Conservation (phyloP, 768 basidiomycete species). For the Hericium erinaceus region DNA sequence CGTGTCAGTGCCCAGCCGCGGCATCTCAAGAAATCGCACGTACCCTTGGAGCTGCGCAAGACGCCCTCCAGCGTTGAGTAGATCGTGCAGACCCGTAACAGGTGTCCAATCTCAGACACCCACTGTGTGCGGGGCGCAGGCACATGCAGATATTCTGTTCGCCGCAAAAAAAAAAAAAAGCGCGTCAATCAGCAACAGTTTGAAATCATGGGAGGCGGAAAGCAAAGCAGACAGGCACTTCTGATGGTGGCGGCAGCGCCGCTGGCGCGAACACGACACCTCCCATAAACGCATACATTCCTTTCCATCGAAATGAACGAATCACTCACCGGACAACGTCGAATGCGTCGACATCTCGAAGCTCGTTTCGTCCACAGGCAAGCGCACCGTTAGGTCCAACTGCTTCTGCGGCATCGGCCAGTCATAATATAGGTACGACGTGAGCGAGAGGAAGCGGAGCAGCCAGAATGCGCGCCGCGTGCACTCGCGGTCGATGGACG, state of each 20-base stretch:
- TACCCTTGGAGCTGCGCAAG: constrained; percentile 38
- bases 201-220: background rate
- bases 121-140: constrained; percentile 50
- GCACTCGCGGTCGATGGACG: constrained; percentile 65
- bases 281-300: background rate
- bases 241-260: background rate
- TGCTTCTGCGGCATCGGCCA: constrained; percentile 27
- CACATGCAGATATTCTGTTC: constrained; percentile 58
- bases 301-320: background rate
- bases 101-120: constrained; percentile 68
- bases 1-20: background rate
- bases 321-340: constrained; percentile 5
- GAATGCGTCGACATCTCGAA: constrained; percentile 46
- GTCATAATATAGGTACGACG: constrained; percentile 31
- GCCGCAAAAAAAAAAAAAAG: background rate
- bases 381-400: constrained; percentile 46
- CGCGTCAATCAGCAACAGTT: background rate
- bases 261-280: background rate
- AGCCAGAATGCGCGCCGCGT: constrained; percentile 79
- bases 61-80: constrained; percentile 52
- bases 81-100: constrained; percentile 59
- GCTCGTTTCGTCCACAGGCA: constrained; percentile 76
- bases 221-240: background rate
- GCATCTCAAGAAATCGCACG: constrained; percentile 10
- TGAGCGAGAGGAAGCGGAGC: constrained; percentile 51